Conservation (phyloP, 371 early-diverging fungal genomes). For the Nosema bombycis region DNA sequence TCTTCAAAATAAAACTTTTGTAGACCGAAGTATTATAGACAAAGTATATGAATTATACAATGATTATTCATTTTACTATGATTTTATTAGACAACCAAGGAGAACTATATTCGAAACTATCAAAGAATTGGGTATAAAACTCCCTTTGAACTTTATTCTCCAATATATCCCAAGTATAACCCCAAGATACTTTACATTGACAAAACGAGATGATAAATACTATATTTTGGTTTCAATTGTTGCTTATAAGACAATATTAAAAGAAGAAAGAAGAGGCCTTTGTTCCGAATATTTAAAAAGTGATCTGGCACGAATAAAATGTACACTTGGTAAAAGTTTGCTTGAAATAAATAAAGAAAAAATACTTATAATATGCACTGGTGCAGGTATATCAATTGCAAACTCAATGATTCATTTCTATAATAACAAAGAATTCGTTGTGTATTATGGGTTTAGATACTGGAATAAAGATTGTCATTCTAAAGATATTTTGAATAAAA, state of each 20-base stretch:
- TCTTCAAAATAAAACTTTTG: neutral
- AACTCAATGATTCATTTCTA: slow-evolving; percentile 47
- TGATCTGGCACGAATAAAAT: slow-evolving; percentile 8
- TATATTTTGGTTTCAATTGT: slow-evolving; percentile 50
- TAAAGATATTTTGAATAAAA: slow-evolving; percentile 16
- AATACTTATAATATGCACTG: slow-evolving; percentile 60
- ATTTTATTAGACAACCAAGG: slow-evolving; percentile 44
- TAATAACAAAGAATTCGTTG: slow-evolving; percentile 30
- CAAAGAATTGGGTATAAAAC: slow-evolving; percentile 34
- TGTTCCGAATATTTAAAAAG: slow-evolving; percentile 60
- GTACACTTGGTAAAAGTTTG: slow-evolving; percentile 28
- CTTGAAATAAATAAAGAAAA: slow-evolving; percentile 48
- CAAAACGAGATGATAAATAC: slow-evolving; percentile 45
- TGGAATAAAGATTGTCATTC: slow-evolving; percentile 48
- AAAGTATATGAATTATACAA: slow-evolving; percentile 52
- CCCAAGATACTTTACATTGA: slow-evolving; percentile 62
- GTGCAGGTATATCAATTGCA: slow-evolving; percentile 61
- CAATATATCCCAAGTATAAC: slow-evolving; percentile 32
- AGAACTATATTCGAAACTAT: slow-evolving; percentile 57
- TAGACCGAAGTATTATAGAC: slow-evolving; percentile 7
- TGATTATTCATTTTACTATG: slow-evolving; percentile 61
- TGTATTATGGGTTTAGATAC: slow-evolving; percentile 63
- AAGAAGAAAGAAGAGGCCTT: slow-evolving; percentile 42
- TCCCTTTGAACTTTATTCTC: slow-evolving; percentile 24
- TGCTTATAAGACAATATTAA: slow-evolving; percentile 25